Conservation (phyloP, 345 rosid species). For the Corchorus olitorius region DNA sequence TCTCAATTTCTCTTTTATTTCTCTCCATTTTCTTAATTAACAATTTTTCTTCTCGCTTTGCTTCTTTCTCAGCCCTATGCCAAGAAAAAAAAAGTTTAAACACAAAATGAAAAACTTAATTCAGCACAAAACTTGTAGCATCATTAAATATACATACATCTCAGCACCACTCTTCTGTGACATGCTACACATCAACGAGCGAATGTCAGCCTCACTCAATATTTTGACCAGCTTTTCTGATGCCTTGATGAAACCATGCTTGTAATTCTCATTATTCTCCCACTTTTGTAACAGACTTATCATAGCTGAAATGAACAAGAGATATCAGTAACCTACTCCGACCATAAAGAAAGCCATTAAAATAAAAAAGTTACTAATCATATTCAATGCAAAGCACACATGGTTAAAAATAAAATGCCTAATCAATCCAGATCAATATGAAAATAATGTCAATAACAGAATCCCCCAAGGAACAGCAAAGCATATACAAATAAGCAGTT, state of each 20-base stretch:
- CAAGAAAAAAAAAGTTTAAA: constrained; percentile 8
- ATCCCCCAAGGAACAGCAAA: not conserved
- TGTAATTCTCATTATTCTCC: constrained; percentile 36
- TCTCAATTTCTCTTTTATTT: constrained; percentile 65
- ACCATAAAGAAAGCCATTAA: not conserved
- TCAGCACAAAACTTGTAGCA: constrained; percentile 5
- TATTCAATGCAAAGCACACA: not conserved
- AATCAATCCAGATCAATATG: not conserved
- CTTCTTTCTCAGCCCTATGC: constrained; percentile 62
- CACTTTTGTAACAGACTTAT: constrained; percentile 48
- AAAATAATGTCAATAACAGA: not conserved
- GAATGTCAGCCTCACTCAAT: constrained; percentile 61
- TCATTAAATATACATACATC: constrained; percentile 43
- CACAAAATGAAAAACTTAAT: not conserved
- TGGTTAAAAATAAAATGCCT: not conserved
- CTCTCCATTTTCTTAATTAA: constrained; percentile 71
- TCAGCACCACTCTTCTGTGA: constrained; percentile 52
- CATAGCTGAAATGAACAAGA: constrained; percentile 57
- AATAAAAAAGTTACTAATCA: not conserved
- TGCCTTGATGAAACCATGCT: constrained; percentile 45
- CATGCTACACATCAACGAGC: constrained; percentile 52
- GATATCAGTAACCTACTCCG: constrained; percentile 21
- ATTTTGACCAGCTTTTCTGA: constrained; percentile 64
- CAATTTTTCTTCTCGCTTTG: constrained; percentile 59
- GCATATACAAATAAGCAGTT: not conserved